Evolutionary conservation across 1,284 basidiomycete genomes (phyloP).

Genomic region (Ganoderma sinense): DNA sequence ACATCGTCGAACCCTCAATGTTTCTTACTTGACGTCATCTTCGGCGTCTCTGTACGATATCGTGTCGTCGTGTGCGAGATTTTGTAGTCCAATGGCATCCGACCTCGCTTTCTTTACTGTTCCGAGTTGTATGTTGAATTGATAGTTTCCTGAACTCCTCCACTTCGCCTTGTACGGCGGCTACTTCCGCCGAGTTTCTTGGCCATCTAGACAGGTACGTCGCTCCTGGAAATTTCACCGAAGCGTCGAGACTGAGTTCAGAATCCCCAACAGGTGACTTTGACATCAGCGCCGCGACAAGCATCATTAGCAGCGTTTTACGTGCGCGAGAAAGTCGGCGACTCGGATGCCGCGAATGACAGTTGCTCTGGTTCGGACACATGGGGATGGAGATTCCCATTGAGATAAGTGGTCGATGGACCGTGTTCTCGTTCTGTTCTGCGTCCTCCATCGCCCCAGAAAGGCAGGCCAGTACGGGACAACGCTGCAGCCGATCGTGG

Average conservation of each 20-base stretch:
- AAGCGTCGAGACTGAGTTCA: constrained; percentile 4
- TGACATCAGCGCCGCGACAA: constrained; percentile 8
- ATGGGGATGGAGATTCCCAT: background rate
- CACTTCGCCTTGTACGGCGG: background rate
- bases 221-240: background rate
- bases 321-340: constrained; percentile 7
- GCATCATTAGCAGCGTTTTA: constrained; percentile 17
- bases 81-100: background rate
- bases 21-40: background rate
- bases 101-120: background rate
- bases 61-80: background rate
- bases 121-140: background rate
- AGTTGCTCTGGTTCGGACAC: constrained; percentile 6
- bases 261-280: constrained; percentile 10
- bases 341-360: constrained; percentile 9
- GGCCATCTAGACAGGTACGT: constrained; percentile 9
- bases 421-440: background rate
- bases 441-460: constrained; percentile 1
- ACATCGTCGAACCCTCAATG: background rate
- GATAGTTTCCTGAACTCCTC: background rate
- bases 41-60: constrained; percentile 4
- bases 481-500: constrained; percentile 17
- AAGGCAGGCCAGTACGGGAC: constrained; percentile 11
- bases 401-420: constrained; percentile 2
- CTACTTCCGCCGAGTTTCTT: background rate